Evolutionary conservation across 2,329 filamentous ascomycete genomes (phyloP), one percentile per base, ranked within the genome.

Genomic region (Alternaria incomplexa): DNA sequence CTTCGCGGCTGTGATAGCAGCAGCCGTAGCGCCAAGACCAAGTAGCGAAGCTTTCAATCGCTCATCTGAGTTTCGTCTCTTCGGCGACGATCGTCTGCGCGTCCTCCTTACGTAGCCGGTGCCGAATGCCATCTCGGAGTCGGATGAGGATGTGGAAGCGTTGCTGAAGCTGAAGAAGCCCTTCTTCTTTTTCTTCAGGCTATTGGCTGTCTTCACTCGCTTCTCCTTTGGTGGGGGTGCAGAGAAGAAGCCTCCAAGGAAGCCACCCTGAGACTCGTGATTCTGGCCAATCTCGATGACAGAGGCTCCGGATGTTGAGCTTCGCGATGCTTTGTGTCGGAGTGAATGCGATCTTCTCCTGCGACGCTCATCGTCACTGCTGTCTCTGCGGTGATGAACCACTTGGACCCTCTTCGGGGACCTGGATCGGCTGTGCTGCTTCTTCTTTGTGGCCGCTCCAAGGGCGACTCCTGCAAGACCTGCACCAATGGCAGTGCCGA

Each of bases 231-330:
- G 71, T 13, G 77, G 70, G 36, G 75, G 71, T 73, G 92, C 91
- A 15, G 87, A 84, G 59, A 93, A 81, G 57, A 88, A 84, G 43
- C 89, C 87, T 63, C 85, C 84, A 44, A 82, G 80, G 30, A 81
- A 74, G 26, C 75, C 74, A 22, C 73, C 68, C 58, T 84, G 81
- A 7, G 82, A 82, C 62, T 81, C 83, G 56, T 84, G 83, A 50
- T 83, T 81, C 43, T 84, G 85, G 52, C 90, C 91, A 56, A 93
- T 89, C 71, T 93, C 90, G 57, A 92, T 79, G 59, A 89, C 83
- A 2, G 89, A 90, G 15, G 85, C 86, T 45, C 85, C 85, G 45
- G 71, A 74, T 11, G 73, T 61, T 36, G 78, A 79, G 66, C 77
- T 79, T 51, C 75, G 72, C 40, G 77, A 79, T 15, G 73, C 73